These are phyloP conservation scores for Pichia sp. DNA, from an alignment of 1,139 yeast genomes.

Conservation along the genomic window DNA sequence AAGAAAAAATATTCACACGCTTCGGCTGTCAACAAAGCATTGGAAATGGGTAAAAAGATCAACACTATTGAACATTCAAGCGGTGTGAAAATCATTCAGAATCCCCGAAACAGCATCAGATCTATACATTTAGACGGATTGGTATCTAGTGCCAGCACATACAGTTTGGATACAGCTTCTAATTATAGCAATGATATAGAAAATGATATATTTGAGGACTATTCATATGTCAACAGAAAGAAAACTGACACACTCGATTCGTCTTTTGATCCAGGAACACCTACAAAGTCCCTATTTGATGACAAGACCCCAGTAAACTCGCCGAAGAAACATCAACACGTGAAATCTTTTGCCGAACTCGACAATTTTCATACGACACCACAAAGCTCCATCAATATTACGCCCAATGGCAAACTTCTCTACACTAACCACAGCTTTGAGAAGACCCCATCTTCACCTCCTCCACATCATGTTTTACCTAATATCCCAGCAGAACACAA, in stretches of 20 bases:
- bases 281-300: conserved; percentile 4
- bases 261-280: conserved; percentile 8
- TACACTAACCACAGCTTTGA: too few species aligned
- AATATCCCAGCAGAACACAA: too few species aligned
- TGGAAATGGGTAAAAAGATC: conserved; percentile 19
- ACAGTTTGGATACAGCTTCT: conserved; percentile 2
- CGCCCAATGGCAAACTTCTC: conserved; percentile 4
- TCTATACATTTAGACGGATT: conserved; percentile 14
- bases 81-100: neutral
- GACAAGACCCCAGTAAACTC: conserved; percentile 12
- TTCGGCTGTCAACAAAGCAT: conserved; percentile 16
- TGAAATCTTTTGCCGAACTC: neutral
- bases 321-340: conserved; percentile 1
- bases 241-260: neutral
- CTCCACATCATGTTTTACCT: too few species aligned
- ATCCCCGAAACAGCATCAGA: conserved; percentile 6
- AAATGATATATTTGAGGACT: neutral
- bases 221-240: neutral
- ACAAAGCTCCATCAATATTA: conserved; percentile 3
- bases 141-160: conserved; percentile 5
- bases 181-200: neutral
- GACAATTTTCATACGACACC: conserved; percentile 1
- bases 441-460: too few species aligned
- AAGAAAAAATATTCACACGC: conserved; percentile 7
- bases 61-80: conserved; percentile 11